Percentiles rank a stretch among this genome's conserved stretches.
Evolutionary conservation across 169 alveolate genomes (phyloP).

Genomic region (Cyclospora cayetanensis): DNA sequence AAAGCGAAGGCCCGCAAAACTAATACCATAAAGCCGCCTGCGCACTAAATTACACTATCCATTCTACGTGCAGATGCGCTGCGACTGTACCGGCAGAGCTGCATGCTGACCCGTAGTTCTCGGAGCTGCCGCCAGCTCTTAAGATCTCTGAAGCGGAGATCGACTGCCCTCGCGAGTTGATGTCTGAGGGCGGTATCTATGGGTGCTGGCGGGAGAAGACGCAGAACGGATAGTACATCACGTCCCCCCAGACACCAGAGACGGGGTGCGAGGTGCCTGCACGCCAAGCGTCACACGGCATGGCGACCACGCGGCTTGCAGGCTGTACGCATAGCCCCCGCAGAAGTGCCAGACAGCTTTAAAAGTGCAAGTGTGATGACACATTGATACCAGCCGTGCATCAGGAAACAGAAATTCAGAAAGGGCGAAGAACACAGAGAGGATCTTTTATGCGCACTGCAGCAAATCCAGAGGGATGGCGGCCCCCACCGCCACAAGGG

Average conservation of each 20-base stretch:
- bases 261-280: constrained; percentile 30
- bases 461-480: not conserved
- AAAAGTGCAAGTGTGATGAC: too few species aligned
- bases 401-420: not conserved
- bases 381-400: too few species aligned
- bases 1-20: not conserved
- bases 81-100: not conserved
- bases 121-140: constrained; percentile 42
- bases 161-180: constrained; percentile 26
- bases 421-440: not conserved
- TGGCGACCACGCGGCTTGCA: too few species aligned
- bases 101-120: constrained; percentile 27
- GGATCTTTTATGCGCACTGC: not conserved
- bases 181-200: constrained; percentile 7
- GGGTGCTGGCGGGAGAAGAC: not conserved
- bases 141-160: constrained; percentile 37
- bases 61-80: not conserved
- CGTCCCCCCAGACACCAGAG: constrained; percentile 18
- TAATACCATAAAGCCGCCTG: not conserved
- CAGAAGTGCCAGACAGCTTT: too few species aligned
- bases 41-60: not conserved
- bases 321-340: too few species aligned
- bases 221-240: not conserved
- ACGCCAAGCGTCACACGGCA: not conserved
- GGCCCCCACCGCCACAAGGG: constrained; percentile 47